Conservation (phyloP, 163 green algal genomes). For the Picocystis sp. region DNA sequence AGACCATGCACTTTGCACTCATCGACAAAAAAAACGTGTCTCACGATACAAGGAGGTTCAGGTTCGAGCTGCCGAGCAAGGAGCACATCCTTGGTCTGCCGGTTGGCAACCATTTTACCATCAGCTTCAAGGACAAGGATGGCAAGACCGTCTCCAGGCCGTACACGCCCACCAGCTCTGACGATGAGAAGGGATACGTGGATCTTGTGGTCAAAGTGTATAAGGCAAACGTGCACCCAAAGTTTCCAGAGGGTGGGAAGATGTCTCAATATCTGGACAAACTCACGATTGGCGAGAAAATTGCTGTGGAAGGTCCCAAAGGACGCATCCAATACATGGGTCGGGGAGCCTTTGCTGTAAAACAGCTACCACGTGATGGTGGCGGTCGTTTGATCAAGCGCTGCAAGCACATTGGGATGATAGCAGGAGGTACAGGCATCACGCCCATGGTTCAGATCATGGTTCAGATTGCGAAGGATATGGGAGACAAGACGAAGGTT, state of each 20-base stretch:
- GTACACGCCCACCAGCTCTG: conserved; percentile 13
- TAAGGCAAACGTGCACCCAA: neutral
- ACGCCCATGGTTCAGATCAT: conserved; percentile 8
- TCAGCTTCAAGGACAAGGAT: conserved; percentile 1
- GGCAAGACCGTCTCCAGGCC: conserved; percentile 14
- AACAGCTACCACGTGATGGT: neutral
- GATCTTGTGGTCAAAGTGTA: conserved; percentile 19
- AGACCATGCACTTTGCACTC: conserved; percentile 2
- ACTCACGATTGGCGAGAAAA: conserved; percentile 4
- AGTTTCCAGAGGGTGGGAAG: conserved; percentile 6
- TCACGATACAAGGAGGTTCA: conserved; percentile 12
- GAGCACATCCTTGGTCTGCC: conserved; percentile 13
- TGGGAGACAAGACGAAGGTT: conserved; percentile 14
- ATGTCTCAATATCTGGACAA: conserved; percentile 13
- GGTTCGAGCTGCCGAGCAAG: conserved; percentile 8
- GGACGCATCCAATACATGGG: conserved; percentile 12
- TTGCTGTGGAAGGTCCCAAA: conserved; percentile 14
- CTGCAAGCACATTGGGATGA: conserved; percentile 4
- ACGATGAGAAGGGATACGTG: conserved; percentile 10
- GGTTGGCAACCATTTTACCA: conserved; percentile 11
- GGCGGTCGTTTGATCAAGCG: too few species aligned
- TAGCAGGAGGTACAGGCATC: conserved; percentile 5
- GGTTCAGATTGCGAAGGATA: conserved; percentile 9
- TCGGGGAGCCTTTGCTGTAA: conserved; percentile 5
- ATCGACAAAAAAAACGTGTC: conserved; percentile 8